phyloP scores from a whole-genome alignment of 73 alveolate genomes.

The Durusdinium trenchii region DNA sequence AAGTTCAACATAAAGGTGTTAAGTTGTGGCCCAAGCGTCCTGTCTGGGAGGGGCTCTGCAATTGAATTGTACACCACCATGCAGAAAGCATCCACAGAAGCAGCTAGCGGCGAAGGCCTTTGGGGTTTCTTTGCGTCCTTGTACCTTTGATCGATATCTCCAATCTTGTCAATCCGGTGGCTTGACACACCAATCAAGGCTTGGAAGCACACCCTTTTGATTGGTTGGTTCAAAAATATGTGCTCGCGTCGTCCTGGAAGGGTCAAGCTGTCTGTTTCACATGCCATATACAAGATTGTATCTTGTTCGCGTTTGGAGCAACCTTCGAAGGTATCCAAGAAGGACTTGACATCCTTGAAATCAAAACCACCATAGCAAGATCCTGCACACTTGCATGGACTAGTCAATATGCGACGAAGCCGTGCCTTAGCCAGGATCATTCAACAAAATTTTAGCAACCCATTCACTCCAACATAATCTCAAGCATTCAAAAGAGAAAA shows the following conservation, averaged over 20 bases:
- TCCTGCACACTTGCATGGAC: slow-evolving; percentile 22
- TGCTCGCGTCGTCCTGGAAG: not conserved
- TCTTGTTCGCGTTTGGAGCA: slow-evolving; percentile 29
- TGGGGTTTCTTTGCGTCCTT: not conserved
- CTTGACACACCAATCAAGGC: not conserved
- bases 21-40: too few species aligned
- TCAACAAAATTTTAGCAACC: too few species aligned
- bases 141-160: not conserved
- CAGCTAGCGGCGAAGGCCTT: not conserved
- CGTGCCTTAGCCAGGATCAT: not conserved
- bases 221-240: not conserved
- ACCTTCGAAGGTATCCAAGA: not conserved
- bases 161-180: slow-evolving; percentile 3
- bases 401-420: too few species aligned
- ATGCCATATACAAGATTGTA: slow-evolving; percentile 20
- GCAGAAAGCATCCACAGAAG: slow-evolving; percentile 1
- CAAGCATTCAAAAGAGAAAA: not conserved
- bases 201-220: not conserved
- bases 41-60: slow-evolving; percentile 30
- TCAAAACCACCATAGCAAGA: not conserved
- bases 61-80: not conserved
- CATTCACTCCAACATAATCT: too few species aligned
- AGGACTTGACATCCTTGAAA: not conserved
- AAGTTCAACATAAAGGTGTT: too few species aligned
- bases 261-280: too few species aligned